A percentile compares a stretch with the other conserved stretches of the same genome.
phyloP scores from a whole-genome alignment of 306 rosid genomes.

The Lathyrus oleraceus region DNA sequence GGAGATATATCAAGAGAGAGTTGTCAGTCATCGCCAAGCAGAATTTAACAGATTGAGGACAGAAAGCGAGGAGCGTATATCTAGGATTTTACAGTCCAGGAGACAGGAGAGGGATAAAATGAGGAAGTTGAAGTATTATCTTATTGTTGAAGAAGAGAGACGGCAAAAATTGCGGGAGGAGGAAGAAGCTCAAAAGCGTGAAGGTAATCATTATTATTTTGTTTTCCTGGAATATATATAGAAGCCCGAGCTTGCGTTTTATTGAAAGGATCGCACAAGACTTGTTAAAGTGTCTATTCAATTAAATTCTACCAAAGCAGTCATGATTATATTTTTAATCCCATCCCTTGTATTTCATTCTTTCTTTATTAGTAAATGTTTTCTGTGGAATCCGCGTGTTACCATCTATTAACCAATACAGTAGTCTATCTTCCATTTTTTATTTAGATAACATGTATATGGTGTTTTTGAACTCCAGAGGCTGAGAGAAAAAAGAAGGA shows the following conservation, averaged over 20 bases:
- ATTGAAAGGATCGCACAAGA: neutral
- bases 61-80: constrained; percentile 72
- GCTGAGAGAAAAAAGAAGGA: constrained; percentile 79
- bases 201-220: constrained; percentile 55
- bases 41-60: constrained; percentile 63
- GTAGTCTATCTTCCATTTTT: neutral
- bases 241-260: neutral
- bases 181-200: constrained; percentile 78
- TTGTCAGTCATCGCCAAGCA: constrained; percentile 63
- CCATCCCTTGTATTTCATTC: neutral
- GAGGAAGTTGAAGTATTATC: constrained; percentile 79
- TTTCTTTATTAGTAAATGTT: neutral
- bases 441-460: neutral
- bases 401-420: neutral
- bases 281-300: neutral
- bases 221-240: neutral
- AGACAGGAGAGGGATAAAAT: constrained; percentile 63
- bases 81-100: constrained; percentile 64
- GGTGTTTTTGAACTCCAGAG: constrained; percentile 50
- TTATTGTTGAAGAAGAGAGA: constrained; percentile 79
- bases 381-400: neutral
- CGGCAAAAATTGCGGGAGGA: constrained; percentile 63
- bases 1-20: constrained; percentile 70
- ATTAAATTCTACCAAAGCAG: neutral
- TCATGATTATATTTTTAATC: neutral